Conservation (phyloP, 2,329 filamentous ascomycete genomes). For the Alternaria triticina region DNA sequence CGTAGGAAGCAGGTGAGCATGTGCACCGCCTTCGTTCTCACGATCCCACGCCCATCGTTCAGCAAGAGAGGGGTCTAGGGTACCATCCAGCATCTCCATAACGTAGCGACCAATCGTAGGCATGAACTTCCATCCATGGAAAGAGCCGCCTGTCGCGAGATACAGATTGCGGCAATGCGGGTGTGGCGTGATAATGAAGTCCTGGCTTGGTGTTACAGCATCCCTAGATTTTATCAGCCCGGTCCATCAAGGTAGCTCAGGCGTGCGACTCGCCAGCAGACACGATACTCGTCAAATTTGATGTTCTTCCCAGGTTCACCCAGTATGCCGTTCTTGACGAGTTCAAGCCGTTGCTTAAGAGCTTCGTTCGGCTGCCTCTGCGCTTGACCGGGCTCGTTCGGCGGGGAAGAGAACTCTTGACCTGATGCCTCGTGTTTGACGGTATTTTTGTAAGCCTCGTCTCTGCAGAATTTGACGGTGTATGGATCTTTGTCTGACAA, state of each 20-base stretch:
- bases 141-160: background rate
- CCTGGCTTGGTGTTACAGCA: background rate
- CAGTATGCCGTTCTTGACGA: background rate
- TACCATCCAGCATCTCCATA: background rate
- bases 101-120: background rate
- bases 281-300: background rate
- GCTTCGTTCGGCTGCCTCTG: background rate
- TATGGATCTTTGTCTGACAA: background rate
- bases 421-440: background rate
- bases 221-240: background rate
- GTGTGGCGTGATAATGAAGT: background rate
- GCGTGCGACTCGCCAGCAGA: background rate
- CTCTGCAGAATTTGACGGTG: background rate
- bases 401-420: background rate
- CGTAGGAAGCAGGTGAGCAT: background rate
- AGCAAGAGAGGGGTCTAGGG: background rate
- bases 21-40: background rate
- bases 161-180: background rate
- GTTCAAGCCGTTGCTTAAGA: background rate
- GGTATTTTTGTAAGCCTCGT: background rate
- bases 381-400: background rate
- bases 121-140: background rate
- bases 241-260: accelerated
- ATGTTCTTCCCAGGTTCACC: background rate
- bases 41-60: background rate